These are phyloP conservation scores for Aechmea fasciata DNA, from an alignment of 176 grass and related monocot genomes.

Conservation along the genomic window DNA sequence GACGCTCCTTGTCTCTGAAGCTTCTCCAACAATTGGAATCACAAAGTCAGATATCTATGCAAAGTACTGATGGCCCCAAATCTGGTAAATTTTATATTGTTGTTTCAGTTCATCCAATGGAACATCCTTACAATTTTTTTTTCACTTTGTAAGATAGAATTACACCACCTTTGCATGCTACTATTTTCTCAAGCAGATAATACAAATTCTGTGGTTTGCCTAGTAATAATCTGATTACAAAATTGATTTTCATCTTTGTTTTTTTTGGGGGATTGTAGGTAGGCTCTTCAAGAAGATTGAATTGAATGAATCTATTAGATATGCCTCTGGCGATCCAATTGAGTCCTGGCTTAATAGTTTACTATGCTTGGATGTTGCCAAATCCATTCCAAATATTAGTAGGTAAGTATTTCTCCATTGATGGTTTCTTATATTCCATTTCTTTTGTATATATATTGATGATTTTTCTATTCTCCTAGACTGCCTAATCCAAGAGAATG, in stretches of 20 bases:
- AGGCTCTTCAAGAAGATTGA: slow-evolving; percentile 94
- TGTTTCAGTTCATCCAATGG: slow-evolving; percentile 7
- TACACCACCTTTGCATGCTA: not conserved
- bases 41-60: slow-evolving; percentile 44
- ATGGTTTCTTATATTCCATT: not conserved
- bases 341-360: slow-evolving; percentile 87
- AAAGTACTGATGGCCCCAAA: slow-evolving; percentile 35
- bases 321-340: slow-evolving; percentile 81
- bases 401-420: slow-evolving; percentile 41
- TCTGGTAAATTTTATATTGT: slow-evolving; percentile 40
- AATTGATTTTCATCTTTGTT: not conserved
- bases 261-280: slow-evolving; percentile 42
- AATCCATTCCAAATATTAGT: slow-evolving; percentile 74
- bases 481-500: slow-evolving; percentile 71
- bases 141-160: not conserved
- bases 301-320: slow-evolving; percentile 92
- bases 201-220: too few species aligned
- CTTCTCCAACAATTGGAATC: slow-evolving; percentile 91
- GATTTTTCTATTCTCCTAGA: slow-evolving; percentile 20
- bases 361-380: slow-evolving; percentile 94
- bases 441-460: not conserved
- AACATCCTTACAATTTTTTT: not conserved
- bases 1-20: slow-evolving; percentile 87
- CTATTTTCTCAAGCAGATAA: not conserved
- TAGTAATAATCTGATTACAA: too few species aligned